Conservation (phyloP, 1,139 yeast species). For the Geotrichum phurueaensis region DNA sequence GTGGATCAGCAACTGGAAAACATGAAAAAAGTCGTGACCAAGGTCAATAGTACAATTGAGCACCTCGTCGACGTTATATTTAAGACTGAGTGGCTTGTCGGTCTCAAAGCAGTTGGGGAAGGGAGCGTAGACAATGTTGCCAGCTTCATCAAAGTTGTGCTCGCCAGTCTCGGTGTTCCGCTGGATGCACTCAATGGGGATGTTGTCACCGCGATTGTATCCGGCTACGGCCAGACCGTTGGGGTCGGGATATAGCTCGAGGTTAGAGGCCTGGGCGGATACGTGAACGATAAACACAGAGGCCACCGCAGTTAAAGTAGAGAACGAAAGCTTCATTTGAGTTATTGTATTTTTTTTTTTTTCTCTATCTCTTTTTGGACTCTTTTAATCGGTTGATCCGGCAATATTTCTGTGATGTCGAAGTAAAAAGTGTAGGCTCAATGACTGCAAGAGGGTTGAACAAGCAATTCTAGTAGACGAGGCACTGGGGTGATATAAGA, state of each 20-base stretch:
- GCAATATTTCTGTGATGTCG: too few relatives aligned
- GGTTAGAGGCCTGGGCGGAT: slow-evolving; percentile 5
- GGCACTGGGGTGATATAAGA: too few relatives aligned
- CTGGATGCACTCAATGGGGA: slow-evolving; percentile 55
- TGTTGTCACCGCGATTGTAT: slow-evolving; percentile 42
- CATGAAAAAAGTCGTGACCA: slow-evolving; percentile 63
- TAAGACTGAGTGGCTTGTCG: slow-evolving; percentile 49
- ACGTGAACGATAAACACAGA: neutral
- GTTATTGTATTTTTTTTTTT: too few relatives aligned
- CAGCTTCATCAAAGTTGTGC: slow-evolving; percentile 58
- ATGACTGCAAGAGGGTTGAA: too few relatives aligned
- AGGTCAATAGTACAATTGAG: slow-evolving; percentile 57
- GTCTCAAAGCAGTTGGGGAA: slow-evolving; percentile 66
- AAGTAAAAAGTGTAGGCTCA: too few relatives aligned
- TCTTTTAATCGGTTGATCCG: too few relatives aligned
- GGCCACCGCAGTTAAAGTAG: neutral
- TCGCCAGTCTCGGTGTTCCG: slow-evolving; percentile 72
- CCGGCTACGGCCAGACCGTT: slow-evolving; percentile 5
- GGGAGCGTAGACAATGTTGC: slow-evolving; percentile 50
- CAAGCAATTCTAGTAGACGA: too few relatives aligned
- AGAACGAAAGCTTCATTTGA: neutral
- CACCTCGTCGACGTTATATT: slow-evolving; percentile 49
- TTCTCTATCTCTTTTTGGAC: neutral
- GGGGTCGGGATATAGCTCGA: slow-evolving; percentile 17
- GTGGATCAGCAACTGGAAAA: slow-evolving; percentile 69